Base-by-base conservation (phyloP, 1,284 basidiomycete genomes). In the Farysia itapuensis region DNA sequence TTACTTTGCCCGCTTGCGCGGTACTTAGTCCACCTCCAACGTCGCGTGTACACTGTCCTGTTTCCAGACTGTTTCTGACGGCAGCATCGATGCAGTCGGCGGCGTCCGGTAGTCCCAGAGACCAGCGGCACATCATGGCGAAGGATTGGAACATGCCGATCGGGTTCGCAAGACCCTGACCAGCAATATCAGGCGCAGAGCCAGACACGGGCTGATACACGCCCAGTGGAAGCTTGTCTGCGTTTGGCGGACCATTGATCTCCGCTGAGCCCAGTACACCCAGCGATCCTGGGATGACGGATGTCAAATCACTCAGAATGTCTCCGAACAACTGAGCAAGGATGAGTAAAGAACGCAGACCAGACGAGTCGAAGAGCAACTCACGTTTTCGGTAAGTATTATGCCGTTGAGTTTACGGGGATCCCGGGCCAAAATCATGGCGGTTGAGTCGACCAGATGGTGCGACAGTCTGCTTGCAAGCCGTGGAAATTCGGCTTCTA, bases 231-330 rank as follows among this genome's bases (percentile, higher is more conserved):
- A 51, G 21, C 25, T 38, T 24, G 12, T 29, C 46, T 20, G 33
- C 20, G 18, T 15, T 84, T 1, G 94, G 94, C n/a, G 91, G 87
- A 33, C 89, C 91, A 6, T 92, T 89, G 13, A 96, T 83, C 14
- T 91, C 95, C n/a, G 94, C 94, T 12, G 94, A 97, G 18, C 94
- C 93, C 13, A 97, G 82, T 21, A 98, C 84, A 47, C 94, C 94
- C 5, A 61, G 52, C 18, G 58, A 61, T 6, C 58, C 58, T 13
- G 58, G 52, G 19, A 61, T 61, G 29, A 61, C 47, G 14, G 58
- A 61, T 7, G 58, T 34, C 16, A 61, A 37, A 29, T 56, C 52
- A 26, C 52, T 61, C 29, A 61, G 58, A 38, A 61, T 61, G 35
- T 61, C 58, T 13, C 52, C 58, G 23, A 61, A 61, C 26, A 61